These are phyloP conservation scores for Metschnikowia cubensis DNA, from an alignment of 805 yeast species.

Conservation along the genomic window DNA sequence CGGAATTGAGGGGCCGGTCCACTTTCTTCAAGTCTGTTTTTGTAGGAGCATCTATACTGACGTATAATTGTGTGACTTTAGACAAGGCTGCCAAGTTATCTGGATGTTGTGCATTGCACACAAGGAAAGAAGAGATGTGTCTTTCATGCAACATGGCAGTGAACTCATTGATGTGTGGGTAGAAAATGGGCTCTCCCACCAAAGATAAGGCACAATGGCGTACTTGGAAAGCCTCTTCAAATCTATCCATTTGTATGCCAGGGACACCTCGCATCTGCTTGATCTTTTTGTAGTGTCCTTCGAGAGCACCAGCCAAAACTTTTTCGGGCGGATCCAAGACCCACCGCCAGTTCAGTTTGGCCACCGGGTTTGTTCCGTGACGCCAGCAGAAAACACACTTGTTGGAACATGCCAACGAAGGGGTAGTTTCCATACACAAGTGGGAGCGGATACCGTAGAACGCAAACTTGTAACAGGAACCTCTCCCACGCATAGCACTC, in stretches of 20 bases:
- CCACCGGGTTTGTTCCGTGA: slow-evolving; percentile 95
- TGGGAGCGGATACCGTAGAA: slow-evolving; percentile 88
- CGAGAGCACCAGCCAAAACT: slow-evolving; percentile 78
- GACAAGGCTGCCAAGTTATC: slow-evolving; percentile 64
- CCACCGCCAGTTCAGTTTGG: slow-evolving; percentile 92
- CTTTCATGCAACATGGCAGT: slow-evolving; percentile 74
- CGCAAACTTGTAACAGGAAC: slow-evolving; percentile 90
- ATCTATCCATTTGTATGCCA: slow-evolving; percentile 84
- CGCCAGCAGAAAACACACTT: slow-evolving; percentile 98
- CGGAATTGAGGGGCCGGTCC: slow-evolving; percentile 84
- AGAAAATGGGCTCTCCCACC: slow-evolving; percentile 93
- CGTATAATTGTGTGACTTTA: slow-evolving; percentile 86
- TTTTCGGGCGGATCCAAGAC: slow-evolving; percentile 86
- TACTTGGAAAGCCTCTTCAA: slow-evolving; percentile 85
- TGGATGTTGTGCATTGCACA: slow-evolving; percentile 96
- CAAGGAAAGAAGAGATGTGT: slow-evolving; percentile 81
- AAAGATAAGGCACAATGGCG: slow-evolving; percentile 88
- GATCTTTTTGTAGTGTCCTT: slow-evolving; percentile 86
- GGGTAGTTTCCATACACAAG: slow-evolving; percentile 94
- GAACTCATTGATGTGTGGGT: slow-evolving; percentile 86
- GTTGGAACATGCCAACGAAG: slow-evolving; percentile 88
- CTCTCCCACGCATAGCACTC: slow-evolving; percentile 88
- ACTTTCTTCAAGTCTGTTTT: slow-evolving; percentile 74
- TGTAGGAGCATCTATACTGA: slow-evolving; percentile 91
- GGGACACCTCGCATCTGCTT: slow-evolving; percentile 96